Evolutionary conservation across 164 flowering plant species (phyloP).

Genomic region (Tetracentron sinense): DNA sequence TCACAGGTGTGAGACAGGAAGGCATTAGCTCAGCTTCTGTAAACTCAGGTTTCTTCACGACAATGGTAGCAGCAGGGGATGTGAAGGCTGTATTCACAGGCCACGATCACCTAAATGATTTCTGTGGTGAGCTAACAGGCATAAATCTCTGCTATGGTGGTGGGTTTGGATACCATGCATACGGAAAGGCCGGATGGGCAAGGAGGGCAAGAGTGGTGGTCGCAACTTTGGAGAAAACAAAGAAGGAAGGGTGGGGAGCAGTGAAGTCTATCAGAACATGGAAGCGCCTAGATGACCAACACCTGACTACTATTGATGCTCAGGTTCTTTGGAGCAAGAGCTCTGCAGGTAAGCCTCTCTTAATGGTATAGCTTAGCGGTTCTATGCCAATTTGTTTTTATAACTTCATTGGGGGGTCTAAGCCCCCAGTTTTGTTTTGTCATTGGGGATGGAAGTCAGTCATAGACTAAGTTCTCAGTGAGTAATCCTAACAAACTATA

Average conservation of each 20-base stretch:
- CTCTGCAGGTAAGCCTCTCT: slow-evolving; percentile 34
- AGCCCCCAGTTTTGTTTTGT: too few relatives aligned
- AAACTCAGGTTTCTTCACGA: slow-evolving; percentile 90
- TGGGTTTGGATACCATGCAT: slow-evolving; percentile 97
- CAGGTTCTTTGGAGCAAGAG: slow-evolving; percentile 74
- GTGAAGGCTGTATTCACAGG: slow-evolving; percentile 86
- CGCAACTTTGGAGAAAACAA: slow-evolving; percentile 59
- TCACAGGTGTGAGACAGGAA: slow-evolving; percentile 79
- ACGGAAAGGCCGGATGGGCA: slow-evolving; percentile 90
- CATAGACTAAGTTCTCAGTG: too few relatives aligned
- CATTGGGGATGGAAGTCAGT: too few relatives aligned
- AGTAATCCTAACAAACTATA: too few relatives aligned
- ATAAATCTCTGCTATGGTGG: slow-evolving; percentile 87
- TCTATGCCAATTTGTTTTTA: not conserved
- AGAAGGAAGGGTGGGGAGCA: slow-evolving; percentile 60
- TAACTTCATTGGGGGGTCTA: too few relatives aligned
- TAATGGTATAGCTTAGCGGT: not conserved
- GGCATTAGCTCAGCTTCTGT: slow-evolving; percentile 74
- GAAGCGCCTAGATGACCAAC: slow-evolving; percentile 83
- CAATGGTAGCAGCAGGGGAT: slow-evolving; percentile 80
- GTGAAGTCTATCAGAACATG: slow-evolving; percentile 90
- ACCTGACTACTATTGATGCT: slow-evolving; percentile 57
- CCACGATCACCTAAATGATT: slow-evolving; percentile 90
- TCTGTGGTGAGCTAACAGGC: slow-evolving; percentile 72
- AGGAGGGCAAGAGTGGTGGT: slow-evolving; percentile 83